These are phyloP conservation scores for Penicillium parvum DNA, from an alignment of 495 filamentous ascomycete genomes.

Conservation along the genomic window DNA sequence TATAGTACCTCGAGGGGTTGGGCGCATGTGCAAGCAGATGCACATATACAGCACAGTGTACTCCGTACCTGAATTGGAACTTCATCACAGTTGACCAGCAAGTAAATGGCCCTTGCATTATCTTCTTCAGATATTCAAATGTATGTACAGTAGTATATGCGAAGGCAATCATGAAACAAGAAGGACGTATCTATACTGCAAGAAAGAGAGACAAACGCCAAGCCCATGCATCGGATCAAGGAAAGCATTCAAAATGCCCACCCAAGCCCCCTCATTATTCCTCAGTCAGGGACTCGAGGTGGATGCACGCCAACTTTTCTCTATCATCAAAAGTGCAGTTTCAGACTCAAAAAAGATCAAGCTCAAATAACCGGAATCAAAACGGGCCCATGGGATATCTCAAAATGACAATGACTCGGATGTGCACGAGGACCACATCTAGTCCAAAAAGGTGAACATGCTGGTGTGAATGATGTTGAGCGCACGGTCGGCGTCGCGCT, in stretches of 20 bases:
- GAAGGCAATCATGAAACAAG: conserved; percentile 16
- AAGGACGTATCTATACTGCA: conserved; percentile 11
- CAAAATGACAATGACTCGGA: conserved; percentile 21
- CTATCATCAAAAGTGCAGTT: conserved; percentile 11
- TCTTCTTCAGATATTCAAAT: too few species aligned
- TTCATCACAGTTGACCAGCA: too few species aligned
- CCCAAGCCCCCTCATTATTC: conserved; percentile 1
- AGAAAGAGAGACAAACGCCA: conserved; percentile 13
- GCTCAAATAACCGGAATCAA: conserved; percentile 6
- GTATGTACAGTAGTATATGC: too few species aligned
- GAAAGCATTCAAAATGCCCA: conserved; percentile 17
- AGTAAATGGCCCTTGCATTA: conserved; percentile 9
- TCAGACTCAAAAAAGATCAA: conserved; percentile 1
- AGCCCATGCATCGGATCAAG: conserved; percentile 14
- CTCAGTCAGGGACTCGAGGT: neutral
- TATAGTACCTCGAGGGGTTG: neutral
- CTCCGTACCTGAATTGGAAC: too few species aligned
- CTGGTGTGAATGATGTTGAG: conserved; percentile 93
- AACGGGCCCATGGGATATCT: conserved; percentile 24
- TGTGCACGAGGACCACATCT: conserved; percentile 13
- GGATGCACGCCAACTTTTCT: conserved; percentile 23
- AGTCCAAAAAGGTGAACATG: conserved; percentile 66
- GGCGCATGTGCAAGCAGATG: too few species aligned
- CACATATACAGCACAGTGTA: too few species aligned
- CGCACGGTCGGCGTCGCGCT: conserved; percentile 80